These are phyloP conservation scores for Lenzites betulinus DNA, from an alignment of 768 basidiomycete genomes.

Conservation along the genomic window DNA sequence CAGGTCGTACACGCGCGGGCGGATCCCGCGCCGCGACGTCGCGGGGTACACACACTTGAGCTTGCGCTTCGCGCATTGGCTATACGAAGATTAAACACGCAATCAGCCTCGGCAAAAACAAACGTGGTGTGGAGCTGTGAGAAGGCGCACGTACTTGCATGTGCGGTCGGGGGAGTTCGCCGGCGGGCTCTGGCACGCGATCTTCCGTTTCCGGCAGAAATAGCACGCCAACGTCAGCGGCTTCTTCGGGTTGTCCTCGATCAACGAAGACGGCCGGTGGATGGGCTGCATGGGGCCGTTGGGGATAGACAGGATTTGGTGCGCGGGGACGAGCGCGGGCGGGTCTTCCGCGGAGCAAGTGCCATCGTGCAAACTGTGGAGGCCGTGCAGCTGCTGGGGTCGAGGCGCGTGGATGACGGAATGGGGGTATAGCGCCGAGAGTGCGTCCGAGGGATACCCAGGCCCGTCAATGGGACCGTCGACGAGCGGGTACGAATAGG, in stretches of 20 bases:
- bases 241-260: conserved; percentile 37
- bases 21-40: conserved; percentile 63
- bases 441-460: conserved; percentile 5
- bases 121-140: background rate
- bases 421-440: background rate
- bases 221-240: conserved; percentile 41
- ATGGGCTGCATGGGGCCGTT: conserved; percentile 18
- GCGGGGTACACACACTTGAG: conserved; percentile 72
- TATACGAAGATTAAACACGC: conserved; percentile 34
- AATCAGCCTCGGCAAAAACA: background rate
- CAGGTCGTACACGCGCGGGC: conserved; percentile 25
- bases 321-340: background rate
- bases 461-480: conserved; percentile 5
- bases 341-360: conserved; percentile 5
- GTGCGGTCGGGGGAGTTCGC: conserved; percentile 34
- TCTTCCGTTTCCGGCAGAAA: conserved; percentile 44
- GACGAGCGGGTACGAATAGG: conserved; percentile 16
- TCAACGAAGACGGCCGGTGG: conserved; percentile 23
- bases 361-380: conserved; percentile 11
- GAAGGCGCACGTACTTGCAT: conserved; percentile 33
- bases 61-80: conserved; percentile 72
- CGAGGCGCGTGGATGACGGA: conserved; percentile 21
- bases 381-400: conserved; percentile 14
- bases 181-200: conserved; percentile 38
- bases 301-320: conserved; percentile 22